Conservation (phyloP, 2,329 filamentous ascomycete genomes). For the Scytalidium lignicola region DNA sequence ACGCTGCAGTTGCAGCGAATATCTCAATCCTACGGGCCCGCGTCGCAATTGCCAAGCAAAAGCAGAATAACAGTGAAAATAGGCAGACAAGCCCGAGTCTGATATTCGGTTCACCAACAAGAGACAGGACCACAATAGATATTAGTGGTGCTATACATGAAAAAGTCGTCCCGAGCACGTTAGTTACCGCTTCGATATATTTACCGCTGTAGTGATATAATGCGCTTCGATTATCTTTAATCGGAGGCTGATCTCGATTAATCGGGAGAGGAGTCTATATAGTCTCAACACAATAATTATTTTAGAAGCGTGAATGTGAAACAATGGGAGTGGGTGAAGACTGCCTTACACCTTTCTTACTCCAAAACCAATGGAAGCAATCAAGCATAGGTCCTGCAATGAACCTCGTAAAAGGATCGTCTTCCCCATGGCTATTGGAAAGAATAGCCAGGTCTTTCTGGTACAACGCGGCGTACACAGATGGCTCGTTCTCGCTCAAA, state of each 20-base stretch:
- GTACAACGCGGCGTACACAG: background rate
- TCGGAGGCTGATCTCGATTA: background rate
- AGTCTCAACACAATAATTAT: no score
- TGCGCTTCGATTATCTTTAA: background rate
- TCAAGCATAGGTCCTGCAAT: background rate
- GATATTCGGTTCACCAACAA: constrained; percentile 8
- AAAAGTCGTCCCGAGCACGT: constrained; percentile 13
- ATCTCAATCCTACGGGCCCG: constrained; percentile 23
- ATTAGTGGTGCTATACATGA: constrained; percentile 13
- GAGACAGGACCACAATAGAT: constrained; percentile 15
- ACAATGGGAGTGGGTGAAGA: no score
- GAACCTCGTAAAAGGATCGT: background rate
- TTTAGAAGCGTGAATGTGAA: no score
- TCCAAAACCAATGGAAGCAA: background rate
- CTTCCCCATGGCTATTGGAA: background rate
- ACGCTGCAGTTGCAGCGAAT: constrained; percentile 24
- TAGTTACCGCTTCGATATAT: background rate
- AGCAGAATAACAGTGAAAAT: constrained; percentile 22
- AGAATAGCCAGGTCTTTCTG: background rate
- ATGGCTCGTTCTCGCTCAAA: background rate
- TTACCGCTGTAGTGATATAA: background rate
- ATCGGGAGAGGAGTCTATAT: background rate
- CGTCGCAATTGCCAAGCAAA: constrained; percentile 19
- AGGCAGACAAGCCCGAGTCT: constrained; percentile 20
- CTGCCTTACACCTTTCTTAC: background rate